phyloP scores from a whole-genome alignment of 306 rosid species.

The Pyrus betulifolia region DNA sequence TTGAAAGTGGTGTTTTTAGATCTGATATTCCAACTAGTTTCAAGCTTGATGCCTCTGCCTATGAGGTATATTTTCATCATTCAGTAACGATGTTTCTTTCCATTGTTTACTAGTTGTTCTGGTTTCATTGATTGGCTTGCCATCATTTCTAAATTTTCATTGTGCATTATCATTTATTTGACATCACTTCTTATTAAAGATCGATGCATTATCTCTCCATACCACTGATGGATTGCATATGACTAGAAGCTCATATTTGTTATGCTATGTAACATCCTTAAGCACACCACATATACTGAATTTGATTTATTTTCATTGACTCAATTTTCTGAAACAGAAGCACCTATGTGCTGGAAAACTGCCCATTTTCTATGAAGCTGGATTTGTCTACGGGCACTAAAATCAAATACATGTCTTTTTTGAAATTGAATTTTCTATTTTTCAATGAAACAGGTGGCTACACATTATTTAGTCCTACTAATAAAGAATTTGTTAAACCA shows the following conservation, averaged over 20 bases:
- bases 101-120: not conserved
- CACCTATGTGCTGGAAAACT: not conserved
- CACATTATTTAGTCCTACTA: not conserved
- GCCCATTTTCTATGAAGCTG: not conserved
- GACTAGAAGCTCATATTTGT: not conserved
- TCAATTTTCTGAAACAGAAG: not conserved
- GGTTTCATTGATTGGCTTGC: not conserved
- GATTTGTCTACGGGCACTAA: not conserved
- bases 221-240: not conserved
- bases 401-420: not conserved
- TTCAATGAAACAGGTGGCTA: not conserved
- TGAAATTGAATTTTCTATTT: not conserved
- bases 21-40: slow-evolving; percentile 89
- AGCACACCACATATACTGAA: not conserved
- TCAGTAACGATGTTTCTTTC: slow-evolving; percentile 8
- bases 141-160: not conserved
- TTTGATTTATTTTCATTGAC: not conserved
- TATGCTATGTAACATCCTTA: not conserved
- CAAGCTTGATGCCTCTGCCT: slow-evolving; percentile 75
- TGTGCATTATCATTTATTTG: not conserved
- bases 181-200: not conserved
- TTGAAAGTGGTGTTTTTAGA: slow-evolving; percentile 97
- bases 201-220: not conserved
- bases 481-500: not conserved
- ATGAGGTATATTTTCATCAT: slow-evolving; percentile 51